These are phyloP conservation scores for Fusarium oxysporum DNA, from an alignment of 2,329 filamentous ascomycete species.

Conservation along the genomic window DNA sequence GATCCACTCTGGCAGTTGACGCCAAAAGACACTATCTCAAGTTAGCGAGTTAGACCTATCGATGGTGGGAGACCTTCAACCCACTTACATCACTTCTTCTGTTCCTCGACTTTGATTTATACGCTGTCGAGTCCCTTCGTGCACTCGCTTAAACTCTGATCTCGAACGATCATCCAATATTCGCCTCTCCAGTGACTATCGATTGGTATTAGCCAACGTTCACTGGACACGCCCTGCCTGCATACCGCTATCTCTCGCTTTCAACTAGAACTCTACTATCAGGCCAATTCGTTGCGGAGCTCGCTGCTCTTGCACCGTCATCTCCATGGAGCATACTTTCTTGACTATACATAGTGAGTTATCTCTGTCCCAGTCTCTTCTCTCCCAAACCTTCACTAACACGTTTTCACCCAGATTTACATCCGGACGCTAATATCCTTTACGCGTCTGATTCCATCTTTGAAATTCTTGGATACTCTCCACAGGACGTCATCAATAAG, in stretches of 20 bases:
- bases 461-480: slow-evolving; percentile 84
- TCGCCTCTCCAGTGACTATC: slow-evolving; percentile 13
- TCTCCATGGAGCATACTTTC: slow-evolving; percentile 82
- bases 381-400: slow-evolving; percentile 3
- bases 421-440: slow-evolving; percentile 79
- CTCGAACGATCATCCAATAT: not conserved
- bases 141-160: slow-evolving; percentile 4
- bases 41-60: slow-evolving; percentile 28
- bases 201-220: slow-evolving; percentile 33
- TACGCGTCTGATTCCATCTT: slow-evolving; percentile 87
- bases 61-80: slow-evolving; percentile 31
- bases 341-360: slow-evolving; percentile 88
- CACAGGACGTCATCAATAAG: slow-evolving; percentile 78
- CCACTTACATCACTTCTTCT: slow-evolving; percentile 29
- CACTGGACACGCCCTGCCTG: slow-evolving; percentile 1
- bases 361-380: not conserved
- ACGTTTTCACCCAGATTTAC: slow-evolving; percentile 64
- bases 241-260: not conserved
- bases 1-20: slow-evolving; percentile 34
- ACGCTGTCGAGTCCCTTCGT: slow-evolving; percentile 1
- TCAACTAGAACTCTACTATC: not conserved
- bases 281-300: slow-evolving; percentile 23
- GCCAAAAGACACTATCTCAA: slow-evolving; percentile 27
- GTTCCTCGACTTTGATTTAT: slow-evolving; percentile 10
- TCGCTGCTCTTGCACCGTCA: slow-evolving; percentile 30